Evolutionary conservation across 2,329 filamentous ascomycete species (phyloP).

Genomic region (Claviceps cyperi): DNA sequence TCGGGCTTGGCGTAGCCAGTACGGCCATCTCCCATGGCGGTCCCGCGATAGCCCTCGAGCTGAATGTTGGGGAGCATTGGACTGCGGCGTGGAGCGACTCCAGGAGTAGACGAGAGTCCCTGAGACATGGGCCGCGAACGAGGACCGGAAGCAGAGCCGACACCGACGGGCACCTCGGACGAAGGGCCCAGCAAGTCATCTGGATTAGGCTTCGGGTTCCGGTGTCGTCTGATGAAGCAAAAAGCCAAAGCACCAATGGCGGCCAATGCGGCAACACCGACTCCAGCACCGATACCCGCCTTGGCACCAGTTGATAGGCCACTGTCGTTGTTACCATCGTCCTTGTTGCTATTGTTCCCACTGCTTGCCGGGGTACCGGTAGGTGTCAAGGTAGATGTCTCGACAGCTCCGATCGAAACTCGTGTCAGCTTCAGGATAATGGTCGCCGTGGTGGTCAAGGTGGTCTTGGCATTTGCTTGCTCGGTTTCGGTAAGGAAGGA

Average conservation of each 20-base stretch:
- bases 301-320: constrained; percentile 28
- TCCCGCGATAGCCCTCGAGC: constrained; percentile 25
- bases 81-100: constrained; percentile 13
- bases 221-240: constrained; percentile 18
- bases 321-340: constrained; percentile 4
- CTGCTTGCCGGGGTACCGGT: constrained; percentile 12
- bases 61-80: constrained; percentile 12
- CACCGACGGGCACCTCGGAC: constrained; percentile 28
- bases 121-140: constrained; percentile 18
- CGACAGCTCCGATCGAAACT: constrained; percentile 17
- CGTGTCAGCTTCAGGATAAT: constrained; percentile 20
- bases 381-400: constrained; percentile 14
- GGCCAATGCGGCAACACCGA: constrained; percentile 21
- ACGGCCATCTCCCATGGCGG: constrained; percentile 24
- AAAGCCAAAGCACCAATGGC: constrained; percentile 17
- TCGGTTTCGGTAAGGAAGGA: constrained; percentile 19
- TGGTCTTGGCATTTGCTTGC: constrained; percentile 22
- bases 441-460: constrained; percentile 23
- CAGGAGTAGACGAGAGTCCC: constrained; percentile 11
- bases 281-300: constrained; percentile 28
- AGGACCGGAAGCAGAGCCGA: constrained; percentile 5
- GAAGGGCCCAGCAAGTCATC: constrained; percentile 26
- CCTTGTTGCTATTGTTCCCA: constrained; percentile 3
- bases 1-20: constrained; percentile 25
- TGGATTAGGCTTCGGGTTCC: constrained; percentile 18